Evolutionary conservation across 768 basidiomycete genomes (phyloP).

Genomic region (Trametes punicea): DNA sequence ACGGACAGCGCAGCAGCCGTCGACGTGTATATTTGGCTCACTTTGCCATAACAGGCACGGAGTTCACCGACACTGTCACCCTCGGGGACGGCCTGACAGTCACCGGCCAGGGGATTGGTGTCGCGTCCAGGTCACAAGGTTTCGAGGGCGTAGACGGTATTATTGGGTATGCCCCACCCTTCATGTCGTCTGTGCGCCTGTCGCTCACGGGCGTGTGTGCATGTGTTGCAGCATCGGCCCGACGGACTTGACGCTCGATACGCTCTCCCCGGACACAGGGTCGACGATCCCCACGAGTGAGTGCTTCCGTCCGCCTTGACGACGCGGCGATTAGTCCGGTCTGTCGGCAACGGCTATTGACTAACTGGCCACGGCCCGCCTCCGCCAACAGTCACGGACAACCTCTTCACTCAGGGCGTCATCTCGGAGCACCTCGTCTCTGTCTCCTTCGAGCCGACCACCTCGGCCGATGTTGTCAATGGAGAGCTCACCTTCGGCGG

Average conservation of each 20-base stretch:
- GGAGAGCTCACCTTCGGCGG: slow-evolving; percentile 35
- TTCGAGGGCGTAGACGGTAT: slow-evolving; percentile 15
- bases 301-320: neutral
- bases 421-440: slow-evolving; percentile 25
- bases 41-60: slow-evolving; percentile 16
- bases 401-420: slow-evolving; percentile 25
- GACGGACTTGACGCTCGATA: slow-evolving; percentile 45
- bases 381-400: slow-evolving; percentile 34
- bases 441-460: slow-evolving; percentile 29
- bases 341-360: neutral
- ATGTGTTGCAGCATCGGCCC: slow-evolving; percentile 62
- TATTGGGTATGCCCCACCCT: slow-evolving; percentile 43
- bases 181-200: neutral
- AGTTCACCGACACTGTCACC: slow-evolving; percentile 49
- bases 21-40: neutral
- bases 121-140: slow-evolving; percentile 45
- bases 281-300: slow-evolving; percentile 17
- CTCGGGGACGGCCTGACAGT: slow-evolving; percentile 50
- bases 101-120: slow-evolving; percentile 58
- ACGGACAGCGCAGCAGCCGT: neutral
- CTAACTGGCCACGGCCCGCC: slow-evolving; percentile 12
- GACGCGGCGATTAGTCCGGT: neutral
- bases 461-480: slow-evolving; percentile 10
- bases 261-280: slow-evolving; percentile 16
- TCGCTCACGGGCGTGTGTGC: neutral